Base-by-base conservation (phyloP, 2,329 filamentous ascomycete genomes). In the Lachnellula suecica region DNA sequence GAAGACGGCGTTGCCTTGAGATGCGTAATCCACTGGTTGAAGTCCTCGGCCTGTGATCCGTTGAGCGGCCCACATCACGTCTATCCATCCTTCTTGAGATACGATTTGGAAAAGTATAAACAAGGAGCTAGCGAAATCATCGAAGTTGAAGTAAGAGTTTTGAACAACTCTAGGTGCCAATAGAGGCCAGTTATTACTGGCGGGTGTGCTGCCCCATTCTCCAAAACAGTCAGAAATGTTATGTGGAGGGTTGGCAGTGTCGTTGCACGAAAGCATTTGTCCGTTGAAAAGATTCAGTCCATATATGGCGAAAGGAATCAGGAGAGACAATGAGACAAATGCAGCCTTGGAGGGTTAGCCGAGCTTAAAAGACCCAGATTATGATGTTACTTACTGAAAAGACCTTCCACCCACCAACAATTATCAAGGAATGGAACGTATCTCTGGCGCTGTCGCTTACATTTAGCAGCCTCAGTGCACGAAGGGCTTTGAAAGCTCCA, bases 51-150 rank as follows among this genome's bases (percentile, higher is more conserved):
- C 91, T 2, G 86, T 92, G 59, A 97, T 94, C 27, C 84, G 83
- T 74, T 96, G 89, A 1, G 86, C 87, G 29, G 83, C 81, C 74
- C 89, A 92, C 67, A 94, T 89, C n/a, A 96, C 91, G 68, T 96
- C 91, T 10, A 86, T 85, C 94, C 95, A 99, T 29, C 94, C 94
- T 77, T 99, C 95, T 70, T 99, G 94, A 47, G 93, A 97, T 38
- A 97, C 93, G 71, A 99, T 97, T 70, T 97, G 92, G 74, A 97
- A 99, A 54, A 99, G 88, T 56, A 96, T 95, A 74, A 97, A 97
- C 29, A 99, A 78, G 0, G 93, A 88, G 49, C 89, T 83, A n/a
- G 88, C 89, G 64, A 99, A 99, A 66, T 95, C 88, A 70, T 99
- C 94, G 66, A 99, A 99, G 68, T 88, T 88, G 72, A 88, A 97